Evolutionary conservation across 208 protist species (phyloP).

Genomic region (Balamuthia mandrillaris): DNA sequence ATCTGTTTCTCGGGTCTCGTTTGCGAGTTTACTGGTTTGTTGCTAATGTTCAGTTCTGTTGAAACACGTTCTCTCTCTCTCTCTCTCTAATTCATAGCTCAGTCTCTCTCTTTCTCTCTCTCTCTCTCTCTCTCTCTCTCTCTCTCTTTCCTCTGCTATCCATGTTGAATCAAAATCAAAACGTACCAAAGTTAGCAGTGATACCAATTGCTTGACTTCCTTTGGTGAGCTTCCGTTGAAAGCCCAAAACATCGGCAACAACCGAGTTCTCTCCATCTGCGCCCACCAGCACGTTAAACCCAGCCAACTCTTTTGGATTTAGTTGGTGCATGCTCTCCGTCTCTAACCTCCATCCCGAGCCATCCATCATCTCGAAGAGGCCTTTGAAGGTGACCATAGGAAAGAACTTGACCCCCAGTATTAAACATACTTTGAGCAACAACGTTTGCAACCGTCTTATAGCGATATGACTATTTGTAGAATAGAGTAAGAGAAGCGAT

Average conservation of each 20-base stretch:
- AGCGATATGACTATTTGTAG: neutral
- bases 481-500: neutral
- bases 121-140: too few relatives aligned
- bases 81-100: too few relatives aligned
- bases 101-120: too few relatives aligned
- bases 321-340: neutral
- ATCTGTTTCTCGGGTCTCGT: neutral
- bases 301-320: neutral
- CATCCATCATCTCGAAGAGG: too few relatives aligned
- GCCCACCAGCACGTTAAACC: slow-evolving; percentile 38
- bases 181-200: slow-evolving; percentile 38
- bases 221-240: neutral
- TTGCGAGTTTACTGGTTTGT: slow-evolving; percentile 25
- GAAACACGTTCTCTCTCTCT: too few relatives aligned
- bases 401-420: slow-evolving; percentile 18
- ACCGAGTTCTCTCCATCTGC: slow-evolving; percentile 16
- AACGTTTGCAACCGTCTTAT: neutral
- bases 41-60: too few relatives aligned
- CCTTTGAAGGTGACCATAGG: neutral
- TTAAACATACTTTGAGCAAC: neutral
- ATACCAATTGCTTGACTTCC: slow-evolving; percentile 24
- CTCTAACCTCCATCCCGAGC: too few relatives aligned
- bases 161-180: too few relatives aligned
- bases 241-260: neutral
- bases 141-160: too few relatives aligned